Conservation (phyloP, 208 protist genomes). For the Herpetomonas tarakana region DNA sequence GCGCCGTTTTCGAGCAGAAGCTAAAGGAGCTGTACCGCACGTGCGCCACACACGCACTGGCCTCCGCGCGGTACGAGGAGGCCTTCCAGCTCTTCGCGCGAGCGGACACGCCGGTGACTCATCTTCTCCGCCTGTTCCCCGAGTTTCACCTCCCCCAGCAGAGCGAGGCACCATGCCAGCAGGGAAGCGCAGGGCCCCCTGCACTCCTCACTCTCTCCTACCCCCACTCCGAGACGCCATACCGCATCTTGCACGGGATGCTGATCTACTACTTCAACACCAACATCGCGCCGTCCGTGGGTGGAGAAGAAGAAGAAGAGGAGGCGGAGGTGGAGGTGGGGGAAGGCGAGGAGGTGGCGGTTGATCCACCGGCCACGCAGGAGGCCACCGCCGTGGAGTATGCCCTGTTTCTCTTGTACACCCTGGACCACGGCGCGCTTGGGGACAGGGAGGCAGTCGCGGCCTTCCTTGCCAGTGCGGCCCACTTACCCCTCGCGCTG, state of each 20-base stretch:
- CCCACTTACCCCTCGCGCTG: constrained; percentile 10
- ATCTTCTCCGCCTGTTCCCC: constrained; percentile 17
- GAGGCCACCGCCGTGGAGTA: constrained; percentile 16
- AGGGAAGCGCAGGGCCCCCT: not conserved
- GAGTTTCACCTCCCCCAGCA: constrained; percentile 13
- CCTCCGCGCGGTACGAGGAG: constrained; percentile 8
- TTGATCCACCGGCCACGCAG: not conserved
- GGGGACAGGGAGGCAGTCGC: not conserved
- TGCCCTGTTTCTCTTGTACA: constrained; percentile 29
- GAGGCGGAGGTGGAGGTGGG: constrained; percentile 1
- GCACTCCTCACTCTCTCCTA: not conserved
- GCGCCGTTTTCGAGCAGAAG: not conserved
- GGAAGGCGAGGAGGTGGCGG: not conserved
- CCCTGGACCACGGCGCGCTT: constrained; percentile 2
- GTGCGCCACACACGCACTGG: constrained; percentile 23
- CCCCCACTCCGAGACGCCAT: not conserved
- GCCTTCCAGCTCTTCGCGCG: constrained; percentile 25
- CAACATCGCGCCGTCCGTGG: not conserved
- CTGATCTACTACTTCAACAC: not conserved
- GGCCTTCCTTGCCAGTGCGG: not conserved
- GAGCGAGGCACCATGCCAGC: not conserved
- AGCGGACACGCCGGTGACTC: constrained; percentile 12
- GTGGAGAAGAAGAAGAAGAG: too few species aligned
- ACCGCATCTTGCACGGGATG: not conserved
- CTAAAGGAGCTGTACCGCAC: constrained; percentile 14